Evolutionary conservation across 2,329 filamentous ascomycete species (phyloP), one percentile per base, ranked within the genome.

Genomic region (Diplodia mutila): DNA sequence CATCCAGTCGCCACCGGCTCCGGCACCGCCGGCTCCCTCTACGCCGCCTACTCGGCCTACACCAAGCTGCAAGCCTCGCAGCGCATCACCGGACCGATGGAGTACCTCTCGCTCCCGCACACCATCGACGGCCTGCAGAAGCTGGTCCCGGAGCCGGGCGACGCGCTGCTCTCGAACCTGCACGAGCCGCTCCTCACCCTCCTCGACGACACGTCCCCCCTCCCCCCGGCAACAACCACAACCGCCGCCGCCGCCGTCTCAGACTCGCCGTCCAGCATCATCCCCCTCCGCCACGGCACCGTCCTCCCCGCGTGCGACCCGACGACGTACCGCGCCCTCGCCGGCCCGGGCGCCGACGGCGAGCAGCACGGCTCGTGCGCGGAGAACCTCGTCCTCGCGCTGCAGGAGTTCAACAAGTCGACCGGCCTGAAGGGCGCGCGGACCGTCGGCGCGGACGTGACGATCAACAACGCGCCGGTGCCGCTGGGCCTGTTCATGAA

Each of bases 11-110:
- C 82, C 52, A 82, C 80, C 1, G 83, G 83, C 9, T 81, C 79
- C 18, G 82, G 83, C 21, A 82, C 82, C 46, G 78, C 80, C n/a
- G 79, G 79, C 53, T 80, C 80, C 1, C 74, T 83, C 66, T 84
- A 83, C 66, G 82, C 82, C 9, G 82, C 79, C 57, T 85, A 84
- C 74, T 78, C 74, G n/a, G 82, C 82, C 8, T 84, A 80, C 73
- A 79, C 79, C 51, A 74, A 75, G 11, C 71, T 75, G 9, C 71
- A 73, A 49, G 72, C 78, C 3, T 74, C 76, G 2, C 70, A 74
- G 14, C 42, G 34, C 27, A 72, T 77, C 3, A 75, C 75, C 4
- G 75, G 75, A 12, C 67, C 72, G 2, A 83, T 83, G 80, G 81
- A 84, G 68, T 83, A 80, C 71, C 77, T 84, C 66, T 81, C 79